Evolutionary conservation across 2,329 filamentous ascomycete genomes (phyloP).

Genomic region (Escovopsis weberi): DNA sequence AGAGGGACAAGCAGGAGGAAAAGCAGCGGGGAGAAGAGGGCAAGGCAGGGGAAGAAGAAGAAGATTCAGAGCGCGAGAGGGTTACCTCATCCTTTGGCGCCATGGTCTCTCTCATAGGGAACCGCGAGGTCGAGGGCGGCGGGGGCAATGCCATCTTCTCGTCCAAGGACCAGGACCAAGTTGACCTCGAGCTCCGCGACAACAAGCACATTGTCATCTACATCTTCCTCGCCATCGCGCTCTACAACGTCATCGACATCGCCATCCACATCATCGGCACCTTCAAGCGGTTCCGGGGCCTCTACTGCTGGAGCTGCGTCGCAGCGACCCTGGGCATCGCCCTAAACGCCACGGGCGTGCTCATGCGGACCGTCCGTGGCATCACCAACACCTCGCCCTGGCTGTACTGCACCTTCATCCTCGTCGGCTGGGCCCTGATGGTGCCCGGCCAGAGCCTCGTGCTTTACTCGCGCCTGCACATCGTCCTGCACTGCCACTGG

Average conservation of each 20-base stretch:
- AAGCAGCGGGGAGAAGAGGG: not conserved
- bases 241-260: conserved; percentile 7
- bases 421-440: conserved; percentile 26
- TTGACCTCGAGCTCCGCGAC: not conserved
- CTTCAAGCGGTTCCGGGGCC: conserved; percentile 20
- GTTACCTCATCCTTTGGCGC: too few relatives aligned
- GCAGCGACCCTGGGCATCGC: conserved; percentile 19
- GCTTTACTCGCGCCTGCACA: conserved; percentile 46
- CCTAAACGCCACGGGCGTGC: conserved; percentile 27
- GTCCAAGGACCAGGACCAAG: conserved; percentile 1
- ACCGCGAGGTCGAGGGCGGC: too few relatives aligned
- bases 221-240: conserved; percentile 6
- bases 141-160: too few relatives aligned
- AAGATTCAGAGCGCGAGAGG: too few relatives aligned
- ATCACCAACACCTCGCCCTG: not conserved
- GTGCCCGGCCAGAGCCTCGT: conserved; percentile 46
- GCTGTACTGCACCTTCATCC: conserved; percentile 2
- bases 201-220: conserved; percentile 4
- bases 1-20: not conserved
- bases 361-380: conserved; percentile 22
- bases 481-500: conserved; percentile 35
- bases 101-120: too few relatives aligned
- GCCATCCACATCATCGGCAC: conserved; percentile 31
- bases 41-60: not conserved
- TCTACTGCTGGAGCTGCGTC: conserved; percentile 27